Base-by-base conservation (phyloP, 192 early-diverging fungal genomes). In the Phycomyces blakesleeanus region DNA sequence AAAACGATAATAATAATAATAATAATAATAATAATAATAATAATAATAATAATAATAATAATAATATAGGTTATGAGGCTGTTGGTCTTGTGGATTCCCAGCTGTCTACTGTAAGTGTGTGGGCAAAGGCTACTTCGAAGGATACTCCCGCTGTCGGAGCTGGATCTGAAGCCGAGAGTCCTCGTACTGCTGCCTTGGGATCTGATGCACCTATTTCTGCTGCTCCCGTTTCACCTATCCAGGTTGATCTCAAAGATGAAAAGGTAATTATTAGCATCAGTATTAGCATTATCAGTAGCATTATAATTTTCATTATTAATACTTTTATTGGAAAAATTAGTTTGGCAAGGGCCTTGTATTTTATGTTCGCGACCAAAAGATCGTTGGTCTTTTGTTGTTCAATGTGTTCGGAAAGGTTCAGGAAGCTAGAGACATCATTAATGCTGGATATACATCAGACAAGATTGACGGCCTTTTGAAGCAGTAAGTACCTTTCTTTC, bases 331-430 rank as follows among this genome's bases (percentile, higher is more conserved):
- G n/a, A n/a, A n/a, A n/a, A n/a, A n/a, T n/a, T 69, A 83, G 74
- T 83, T 78, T 66, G 73, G 74, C 51, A 81, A 79, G 64, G 86
- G 86, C 9, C 72, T 85, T 61, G 83, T 88, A 2, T 79, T 83
- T 44, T 88, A 88, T 73, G 55, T 85, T 40, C 70, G 75, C 21
- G 76, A 82, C 26, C 76, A 75, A 57, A 71, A 68, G 60, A 81
- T 79, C 57, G 81, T 84, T 47, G 86, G 86, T 51, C 63, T 85
- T 5, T 44, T 86, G 66, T 66, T 81, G 42, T 85, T 80, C 74
- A 86, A 86, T 65, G 73, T 83, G 34, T 81, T 78, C 76, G 86
- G 83, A 39, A 80, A 85, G 63, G 73, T 85, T 12, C 80, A 83
- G 27, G 72, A 81, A 66, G 86, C 86, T 15, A 79, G 86, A 56